phyloP scores from a whole-genome alignment of 2,329 filamentous ascomycete genomes.

The Aureobasidium namibiae region DNA sequence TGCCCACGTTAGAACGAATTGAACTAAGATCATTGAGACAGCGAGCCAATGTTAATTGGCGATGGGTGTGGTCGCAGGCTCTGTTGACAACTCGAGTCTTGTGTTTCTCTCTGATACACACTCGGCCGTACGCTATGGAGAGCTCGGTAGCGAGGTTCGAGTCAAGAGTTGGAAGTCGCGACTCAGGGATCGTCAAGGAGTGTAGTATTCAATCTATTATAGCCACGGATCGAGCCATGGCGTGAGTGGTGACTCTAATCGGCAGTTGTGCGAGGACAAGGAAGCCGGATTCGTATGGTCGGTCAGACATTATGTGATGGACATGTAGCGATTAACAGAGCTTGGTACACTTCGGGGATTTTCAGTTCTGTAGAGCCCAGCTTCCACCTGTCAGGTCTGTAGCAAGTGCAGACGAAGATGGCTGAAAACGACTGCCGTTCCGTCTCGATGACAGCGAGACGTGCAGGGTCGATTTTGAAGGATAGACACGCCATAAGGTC shows the following conservation, averaged over 20 bases:
- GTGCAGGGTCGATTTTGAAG: background rate
- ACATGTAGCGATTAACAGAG: background rate
- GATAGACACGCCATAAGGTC: background rate
- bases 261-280: background rate
- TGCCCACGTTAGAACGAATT: background rate
- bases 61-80: background rate
- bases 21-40: background rate
- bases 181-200: background rate
- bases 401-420: background rate
- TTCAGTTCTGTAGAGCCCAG: background rate
- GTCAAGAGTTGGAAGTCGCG: background rate
- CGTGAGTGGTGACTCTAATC: background rate
- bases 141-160: constrained; percentile 1
- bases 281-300: background rate
- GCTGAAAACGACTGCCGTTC: background rate
- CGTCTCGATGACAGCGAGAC: background rate
- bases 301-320: no score
- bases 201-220: background rate
- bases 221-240: background rate
- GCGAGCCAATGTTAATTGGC: background rate
- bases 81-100: background rate
- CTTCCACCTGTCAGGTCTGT: background rate
- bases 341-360: background rate
- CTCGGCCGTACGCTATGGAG: background rate
- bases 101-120: background rate